A percentile compares a stretch with the other conserved stretches of the same genome.
These are phyloP conservation scores for Neurospora tetrasperma DNA, from an alignment of 495 filamentous ascomycete genomes.

Conservation along the genomic window DNA sequence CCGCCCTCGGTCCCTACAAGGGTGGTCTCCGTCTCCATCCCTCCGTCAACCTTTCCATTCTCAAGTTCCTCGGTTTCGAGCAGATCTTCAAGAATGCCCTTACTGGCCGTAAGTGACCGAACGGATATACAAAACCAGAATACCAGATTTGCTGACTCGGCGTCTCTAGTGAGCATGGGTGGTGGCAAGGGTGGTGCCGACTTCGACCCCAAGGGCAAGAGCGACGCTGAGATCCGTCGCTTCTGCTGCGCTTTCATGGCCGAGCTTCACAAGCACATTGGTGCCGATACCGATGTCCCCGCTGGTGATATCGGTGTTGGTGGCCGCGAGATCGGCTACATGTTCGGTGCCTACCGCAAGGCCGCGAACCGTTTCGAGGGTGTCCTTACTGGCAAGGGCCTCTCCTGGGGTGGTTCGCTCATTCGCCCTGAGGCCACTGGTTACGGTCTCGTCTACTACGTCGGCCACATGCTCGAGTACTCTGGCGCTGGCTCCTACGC, in stretches of 20 bases:
- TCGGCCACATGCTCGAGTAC: conserved; percentile 90
- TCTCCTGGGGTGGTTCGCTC: conserved; percentile 82
- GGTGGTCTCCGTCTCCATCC: conserved; percentile 95
- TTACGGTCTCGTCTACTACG: conserved; percentile 95
- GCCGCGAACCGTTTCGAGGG: conserved; percentile 87
- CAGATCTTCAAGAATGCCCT: conserved; percentile 99
- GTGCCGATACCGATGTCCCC: conserved; percentile 89
- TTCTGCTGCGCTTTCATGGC: conserved; percentile 98
- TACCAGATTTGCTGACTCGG: conserved; percentile 15
- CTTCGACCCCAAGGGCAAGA: conserved; percentile 99
- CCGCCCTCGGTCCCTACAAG: conserved; percentile 95
- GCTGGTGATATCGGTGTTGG: conserved; percentile 92
- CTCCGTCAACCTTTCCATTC: conserved; percentile 89
- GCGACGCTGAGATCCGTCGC: conserved; percentile 90
- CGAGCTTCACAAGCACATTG: conserved; percentile 89
- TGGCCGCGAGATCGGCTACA: conserved; percentile 80
- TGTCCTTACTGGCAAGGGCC: conserved; percentile 91
- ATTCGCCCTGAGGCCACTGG: conserved; percentile 97
- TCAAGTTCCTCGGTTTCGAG: conserved; percentile 99
- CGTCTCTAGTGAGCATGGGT: conserved; percentile 73
- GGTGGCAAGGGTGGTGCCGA: conserved; percentile 98
- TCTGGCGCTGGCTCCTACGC: conserved; percentile 78
- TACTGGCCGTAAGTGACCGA: conserved; percentile 65
- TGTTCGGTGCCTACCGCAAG: conserved; percentile 93
- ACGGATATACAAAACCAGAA: background rate